A percentile compares a stretch with the other conserved stretches of the same genome.
Evolutionary conservation across 2,329 filamentous ascomycete species (phyloP).

Genomic region (Clarireedia hainanense): DNA sequence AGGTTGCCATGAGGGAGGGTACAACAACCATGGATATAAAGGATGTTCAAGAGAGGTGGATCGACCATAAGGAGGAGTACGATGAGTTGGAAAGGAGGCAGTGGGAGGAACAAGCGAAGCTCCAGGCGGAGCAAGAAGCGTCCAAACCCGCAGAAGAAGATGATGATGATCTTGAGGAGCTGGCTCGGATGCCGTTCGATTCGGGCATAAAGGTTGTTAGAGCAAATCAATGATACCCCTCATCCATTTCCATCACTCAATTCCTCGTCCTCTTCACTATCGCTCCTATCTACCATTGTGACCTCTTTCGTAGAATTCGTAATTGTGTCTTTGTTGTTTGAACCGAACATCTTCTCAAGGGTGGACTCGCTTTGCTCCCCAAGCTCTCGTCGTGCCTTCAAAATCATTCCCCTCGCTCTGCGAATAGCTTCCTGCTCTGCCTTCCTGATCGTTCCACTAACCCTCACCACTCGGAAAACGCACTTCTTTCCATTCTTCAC

Average conservation of each 20-base stretch:
- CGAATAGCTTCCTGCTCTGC: constrained; percentile 83
- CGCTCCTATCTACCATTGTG: constrained; percentile 38
- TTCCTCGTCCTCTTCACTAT: constrained; percentile 39
- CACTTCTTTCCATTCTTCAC: constrained; percentile 54
- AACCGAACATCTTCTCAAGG: constrained; percentile 35
- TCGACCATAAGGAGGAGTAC: constrained; percentile 81
- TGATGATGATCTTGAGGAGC: constrained; percentile 21
- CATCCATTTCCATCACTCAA: constrained; percentile 37
- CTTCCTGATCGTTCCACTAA: constrained; percentile 90
- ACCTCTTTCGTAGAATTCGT: constrained; percentile 32
- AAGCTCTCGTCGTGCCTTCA: constrained; percentile 51
- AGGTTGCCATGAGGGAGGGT: constrained; percentile 79
- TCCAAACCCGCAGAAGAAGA: constrained; percentile 25
- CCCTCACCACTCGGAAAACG: constrained; percentile 75
- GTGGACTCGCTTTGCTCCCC: constrained; percentile 32
- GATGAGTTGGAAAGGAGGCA: constrained; percentile 65
- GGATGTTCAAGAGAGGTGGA: constrained; percentile 93
- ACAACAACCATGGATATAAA: constrained; percentile 69
- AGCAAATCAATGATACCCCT: constrained; percentile 46
- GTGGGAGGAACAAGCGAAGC: constrained; percentile 66
- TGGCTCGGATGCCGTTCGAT: constrained; percentile 6
- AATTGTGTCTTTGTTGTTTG: constrained; percentile 15
- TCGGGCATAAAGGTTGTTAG: constrained; percentile 55
- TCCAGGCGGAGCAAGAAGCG: constrained; percentile 33
- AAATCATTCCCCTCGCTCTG: constrained; percentile 63